phyloP scores from a whole-genome alignment of 2,329 filamentous ascomycete genomes.

The Fusarium humuli region DNA sequence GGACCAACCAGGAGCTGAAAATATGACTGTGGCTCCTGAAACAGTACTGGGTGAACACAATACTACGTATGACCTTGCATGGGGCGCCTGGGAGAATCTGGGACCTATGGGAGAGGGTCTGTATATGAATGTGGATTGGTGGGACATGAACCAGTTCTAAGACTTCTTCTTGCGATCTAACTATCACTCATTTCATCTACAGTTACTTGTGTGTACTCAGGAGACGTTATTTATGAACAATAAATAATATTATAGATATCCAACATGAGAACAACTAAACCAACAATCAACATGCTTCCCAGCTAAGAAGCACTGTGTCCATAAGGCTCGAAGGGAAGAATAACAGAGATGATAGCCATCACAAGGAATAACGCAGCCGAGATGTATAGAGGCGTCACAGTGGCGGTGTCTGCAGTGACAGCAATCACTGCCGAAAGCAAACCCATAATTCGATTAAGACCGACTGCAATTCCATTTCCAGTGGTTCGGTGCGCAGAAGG shows the following conservation, averaged over 20 bases:
- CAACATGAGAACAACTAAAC: not conserved
- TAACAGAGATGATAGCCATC: slow-evolving; percentile 58
- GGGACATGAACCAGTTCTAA: slow-evolving; percentile 29
- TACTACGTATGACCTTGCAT: slow-evolving; percentile 10
- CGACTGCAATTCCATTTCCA: slow-evolving; percentile 78
- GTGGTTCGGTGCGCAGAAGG: slow-evolving; percentile 78
- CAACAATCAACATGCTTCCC: not conserved
- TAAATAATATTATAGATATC: not conserved
- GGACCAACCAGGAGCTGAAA: not conserved
- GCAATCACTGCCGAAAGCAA: slow-evolving; percentile 77
- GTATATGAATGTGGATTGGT: slow-evolving; percentile 24
- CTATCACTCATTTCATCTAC: not conserved
- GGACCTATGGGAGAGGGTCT: slow-evolving; percentile 6
- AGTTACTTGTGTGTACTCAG: not conserved
- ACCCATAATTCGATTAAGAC: slow-evolving; percentile 78
- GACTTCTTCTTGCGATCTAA: not conserved
- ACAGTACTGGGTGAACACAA: not conserved
- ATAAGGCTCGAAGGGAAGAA: slow-evolving; percentile 26
- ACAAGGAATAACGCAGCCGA: slow-evolving; percentile 73
- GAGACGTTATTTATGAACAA: not conserved
- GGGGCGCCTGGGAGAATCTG: slow-evolving; percentile 37
- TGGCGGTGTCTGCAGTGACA: slow-evolving; percentile 69
- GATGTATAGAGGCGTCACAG: slow-evolving; percentile 74
- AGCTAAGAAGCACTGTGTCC: slow-evolving; percentile 17
- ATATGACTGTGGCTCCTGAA: not conserved